Base-by-base conservation (phyloP, 345 rosid species). In the Boechera divaricarpa region DNA sequence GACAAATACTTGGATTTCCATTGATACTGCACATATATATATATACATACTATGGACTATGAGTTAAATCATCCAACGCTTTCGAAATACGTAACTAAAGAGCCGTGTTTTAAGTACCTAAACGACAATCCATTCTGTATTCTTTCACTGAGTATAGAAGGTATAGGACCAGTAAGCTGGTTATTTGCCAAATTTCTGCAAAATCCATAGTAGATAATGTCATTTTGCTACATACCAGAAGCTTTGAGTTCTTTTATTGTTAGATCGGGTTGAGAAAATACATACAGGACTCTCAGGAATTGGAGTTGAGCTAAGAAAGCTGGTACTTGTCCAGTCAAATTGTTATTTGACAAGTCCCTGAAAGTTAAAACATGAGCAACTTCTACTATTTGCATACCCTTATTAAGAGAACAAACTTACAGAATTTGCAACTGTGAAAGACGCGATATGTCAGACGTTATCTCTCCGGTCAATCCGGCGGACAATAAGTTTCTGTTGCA, bases 311-410 rank as follows among this genome's bases (percentile, higher is more conserved):
- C 57, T 4, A 88, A 73, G 73, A 87, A 85, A 1, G 78, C 67
- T 0, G 89, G 91, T 56, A 87, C 65, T 10, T 68, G 35, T 67
- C 93, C 91, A 6, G 66, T 64, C 75, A 89, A 78, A 45, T 55
- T 80, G 77, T 86, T 85, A 69, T 81, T 79, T 2, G 87, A 85
- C 32, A 86, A 75, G 79, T 88, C 92, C 77, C 90, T 86, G 77
- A 11, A 64, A 56, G n/a, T 10, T 6, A n/a, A 4, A 55, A 62
- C 5, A 10, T 66, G 4, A 73, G 58, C 32, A 5, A 44, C 0
- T 54, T 11, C 39, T n/a, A 44, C 39, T n/a, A 33, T 5, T 63
- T 28, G 31, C 32, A 29, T 45, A 55, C 38, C 5, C 3, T 44
- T 41, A 63, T 36, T 36, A 55, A 59, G 28, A 58, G 47, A 68